Percentiles rank a stretch among this genome's conserved stretches.
Conservation (phyloP, 2,329 filamentous ascomycete species). For the Fusarium robinianum region DNA sequence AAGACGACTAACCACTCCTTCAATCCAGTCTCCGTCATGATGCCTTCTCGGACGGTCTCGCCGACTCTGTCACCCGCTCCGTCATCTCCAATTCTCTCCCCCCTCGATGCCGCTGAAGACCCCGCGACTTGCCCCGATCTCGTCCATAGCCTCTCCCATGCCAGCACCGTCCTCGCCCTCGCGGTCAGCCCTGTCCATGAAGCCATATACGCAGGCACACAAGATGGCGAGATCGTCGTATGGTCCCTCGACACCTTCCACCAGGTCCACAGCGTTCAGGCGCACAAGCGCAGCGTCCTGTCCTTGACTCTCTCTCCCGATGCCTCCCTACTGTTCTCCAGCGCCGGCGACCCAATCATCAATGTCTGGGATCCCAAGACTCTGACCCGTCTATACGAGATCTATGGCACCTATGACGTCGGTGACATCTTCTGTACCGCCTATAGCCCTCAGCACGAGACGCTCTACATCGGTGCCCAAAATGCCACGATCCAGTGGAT, state of each 20-base stretch:
- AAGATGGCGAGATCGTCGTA: constrained; percentile 89
- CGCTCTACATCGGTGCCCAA: constrained; percentile 88
- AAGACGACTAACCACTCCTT: constrained; percentile 8
- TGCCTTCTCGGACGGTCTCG: constrained; percentile 32
- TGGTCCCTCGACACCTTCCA: constrained; percentile 92
- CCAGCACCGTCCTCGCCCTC: constrained; percentile 80
- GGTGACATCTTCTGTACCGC: constrained; percentile 96
- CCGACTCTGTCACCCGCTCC: constrained; percentile 30
- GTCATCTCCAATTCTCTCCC: constrained; percentile 31
- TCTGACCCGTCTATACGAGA: constrained; percentile 79
- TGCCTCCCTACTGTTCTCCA: constrained; percentile 80
- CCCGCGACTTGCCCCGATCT: constrained; percentile 58
- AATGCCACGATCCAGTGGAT: constrained; percentile 97
- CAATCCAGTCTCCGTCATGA: constrained; percentile 25
- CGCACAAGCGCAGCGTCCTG: constrained; percentile 89
- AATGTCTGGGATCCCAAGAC: constrained; percentile 88
- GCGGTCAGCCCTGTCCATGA: constrained; percentile 77
- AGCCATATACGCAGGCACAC: constrained; percentile 88
- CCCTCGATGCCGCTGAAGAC: constrained; percentile 34
- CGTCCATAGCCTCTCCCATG: constrained; percentile 74
- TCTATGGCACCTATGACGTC: constrained; percentile 92
- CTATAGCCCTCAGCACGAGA: constrained; percentile 79
- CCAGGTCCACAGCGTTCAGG: constrained; percentile 76
- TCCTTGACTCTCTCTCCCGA: constrained; percentile 80
- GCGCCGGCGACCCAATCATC: constrained; percentile 89